A percentile compares a stretch with the other conserved stretches of the same genome.
Evolutionary conservation across 371 early-diverging fungal genomes (phyloP).

Genomic region (Chytridium lagenaria): DNA sequence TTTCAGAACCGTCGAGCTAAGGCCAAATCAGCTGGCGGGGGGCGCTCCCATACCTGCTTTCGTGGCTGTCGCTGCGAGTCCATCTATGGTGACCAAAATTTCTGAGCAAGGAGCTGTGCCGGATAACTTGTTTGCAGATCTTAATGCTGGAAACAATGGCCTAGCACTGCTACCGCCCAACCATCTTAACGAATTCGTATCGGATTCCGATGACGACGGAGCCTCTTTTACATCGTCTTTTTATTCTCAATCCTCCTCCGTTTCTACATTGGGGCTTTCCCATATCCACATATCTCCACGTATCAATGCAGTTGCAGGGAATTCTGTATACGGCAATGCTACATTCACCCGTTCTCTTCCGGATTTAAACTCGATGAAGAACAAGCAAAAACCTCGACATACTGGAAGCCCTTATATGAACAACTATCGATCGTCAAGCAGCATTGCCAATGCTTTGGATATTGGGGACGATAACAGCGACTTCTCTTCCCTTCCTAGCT

Average conservation of each 20-base stretch:
- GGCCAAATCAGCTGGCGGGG: neutral
- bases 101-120: neutral
- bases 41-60: no score
- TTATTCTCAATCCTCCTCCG: neutral
- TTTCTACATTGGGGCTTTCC: neutral
- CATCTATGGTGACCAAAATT: no score
- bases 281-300: neutral
- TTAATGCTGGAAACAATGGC: neutral
- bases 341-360: constrained; percentile 15
- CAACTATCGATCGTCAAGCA: no score
- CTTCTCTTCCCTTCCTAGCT: neutral
- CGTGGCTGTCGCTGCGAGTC: no score
- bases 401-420: no score
- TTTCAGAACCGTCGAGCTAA: constrained; percentile 10
- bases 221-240: neutral
- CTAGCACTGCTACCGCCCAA: neutral
- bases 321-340: constrained; percentile 9
- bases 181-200: constrained; percentile 5
- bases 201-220: constrained; percentile 7
- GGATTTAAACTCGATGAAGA: neutral
- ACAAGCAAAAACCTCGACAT: neutral
- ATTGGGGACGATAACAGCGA: constrained; percentile 1
- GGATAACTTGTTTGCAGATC: neutral
- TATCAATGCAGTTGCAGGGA: neutral
- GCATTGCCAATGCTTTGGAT: neutral